Evolutionary conservation across 2,329 filamentous ascomycete species (phyloP), one percentile per base, ranked within the genome.

Genomic region (Geosmithia putterillii): DNA sequence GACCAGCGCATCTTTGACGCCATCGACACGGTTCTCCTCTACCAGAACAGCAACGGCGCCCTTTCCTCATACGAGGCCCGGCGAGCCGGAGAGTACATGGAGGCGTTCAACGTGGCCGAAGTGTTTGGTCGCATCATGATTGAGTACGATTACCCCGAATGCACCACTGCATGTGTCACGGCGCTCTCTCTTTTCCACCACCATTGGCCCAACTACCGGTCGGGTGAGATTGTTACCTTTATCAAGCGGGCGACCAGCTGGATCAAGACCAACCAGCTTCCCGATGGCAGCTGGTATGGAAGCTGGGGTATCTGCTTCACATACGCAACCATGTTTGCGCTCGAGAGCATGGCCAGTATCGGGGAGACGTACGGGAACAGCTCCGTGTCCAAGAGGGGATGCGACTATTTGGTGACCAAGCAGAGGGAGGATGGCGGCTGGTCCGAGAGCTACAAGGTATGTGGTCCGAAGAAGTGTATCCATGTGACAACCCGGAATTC

Each of bases 301-400:
- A 88, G 80, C 57, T 98, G 92, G 92, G 92, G 86, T 42, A 94
- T 98, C 54, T 98, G 92, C 66, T 98, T 94, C 62, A 95, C 89
- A 0, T 98, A 98, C 57, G 92, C 89, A 1, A 85, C 79, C 49
- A 94, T 96, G 88, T 98, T 98, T 64, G 89, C 89, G 0, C 71
- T 96, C 1, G 90, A 96, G 59, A 87, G 85, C 48, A 70, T 98
- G 51, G 74, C 79, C 6, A 83, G 80, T 40, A 78, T 87, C 4
- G 89, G 89, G 6, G 88, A 96, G 63, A 85, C 73, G 3, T 94
- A 92, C 51, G 66, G 67, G 25, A 94, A 79, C 48, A 89, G 83
- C 52, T 67, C 75, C 5, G 68, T 81, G 41, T 76, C 88, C 1
- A 77, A 74, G 46, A 76, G 78, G 38, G 92, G 82, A 0, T 96